These are phyloP conservation scores for Massarina eburnea DNA, from an alignment of 2,329 filamentous ascomycete genomes.

Conservation along the genomic window DNA sequence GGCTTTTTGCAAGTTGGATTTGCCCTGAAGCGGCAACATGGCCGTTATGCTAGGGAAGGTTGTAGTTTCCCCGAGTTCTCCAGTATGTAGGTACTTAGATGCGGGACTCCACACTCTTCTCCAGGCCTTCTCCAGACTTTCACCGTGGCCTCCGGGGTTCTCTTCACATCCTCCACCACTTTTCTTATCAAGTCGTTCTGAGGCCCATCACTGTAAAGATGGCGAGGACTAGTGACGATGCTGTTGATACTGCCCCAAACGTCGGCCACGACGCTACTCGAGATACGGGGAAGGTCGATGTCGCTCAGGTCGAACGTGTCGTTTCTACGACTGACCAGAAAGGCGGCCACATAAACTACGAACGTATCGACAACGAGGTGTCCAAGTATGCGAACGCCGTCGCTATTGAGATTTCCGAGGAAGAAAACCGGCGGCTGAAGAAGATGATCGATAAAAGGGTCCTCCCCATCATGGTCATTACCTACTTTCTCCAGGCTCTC, in stretches of 20 bases:
- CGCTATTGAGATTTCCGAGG: slow-evolving; percentile 59
- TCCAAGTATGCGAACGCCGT: slow-evolving; percentile 65
- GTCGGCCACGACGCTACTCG: slow-evolving; percentile 13
- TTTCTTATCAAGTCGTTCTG: slow-evolving; percentile 10
- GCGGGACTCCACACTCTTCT: slow-evolving; percentile 5
- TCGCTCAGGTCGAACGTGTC: slow-evolving; percentile 53
- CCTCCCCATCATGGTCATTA: slow-evolving; percentile 69
- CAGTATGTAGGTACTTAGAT: slow-evolving; percentile 7
- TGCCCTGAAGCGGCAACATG: slow-evolving; percentile 8
- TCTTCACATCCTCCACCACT: slow-evolving; percentile 6
- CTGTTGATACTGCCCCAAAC: slow-evolving; percentile 18
- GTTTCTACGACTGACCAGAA: slow-evolving; percentile 49
- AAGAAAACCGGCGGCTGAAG: slow-evolving; percentile 63
- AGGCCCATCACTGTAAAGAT: slow-evolving; percentile 20
- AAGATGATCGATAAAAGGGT: slow-evolving; percentile 68
- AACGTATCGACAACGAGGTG: slow-evolving; percentile 68
- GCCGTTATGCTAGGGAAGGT: slow-evolving; percentile 5
- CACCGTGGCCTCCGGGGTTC: slow-evolving; percentile 19
- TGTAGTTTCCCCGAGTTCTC: background rate
- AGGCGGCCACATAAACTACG: slow-evolving; percentile 58
- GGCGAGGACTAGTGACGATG: slow-evolving; percentile 21
- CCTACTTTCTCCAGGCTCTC: slow-evolving; percentile 69
- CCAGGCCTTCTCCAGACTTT: background rate
- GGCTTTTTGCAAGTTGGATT: background rate
- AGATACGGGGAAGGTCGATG: slow-evolving; percentile 28